Conservation (phyloP, 148 eudicot genomes). For the Fallopia convolvulus region DNA sequence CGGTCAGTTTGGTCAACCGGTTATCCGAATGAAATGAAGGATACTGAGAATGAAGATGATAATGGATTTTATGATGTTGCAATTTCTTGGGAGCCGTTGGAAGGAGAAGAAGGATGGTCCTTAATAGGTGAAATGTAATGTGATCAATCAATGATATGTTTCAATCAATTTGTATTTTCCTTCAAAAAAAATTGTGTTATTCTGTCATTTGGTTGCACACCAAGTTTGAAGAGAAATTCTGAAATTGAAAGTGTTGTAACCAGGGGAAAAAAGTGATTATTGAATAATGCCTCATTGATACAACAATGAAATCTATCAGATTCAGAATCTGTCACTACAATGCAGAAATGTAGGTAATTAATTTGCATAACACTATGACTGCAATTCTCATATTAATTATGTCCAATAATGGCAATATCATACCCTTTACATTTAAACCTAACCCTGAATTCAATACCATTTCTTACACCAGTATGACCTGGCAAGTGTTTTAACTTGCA, state of each 20-base stretch:
- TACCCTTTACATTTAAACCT: constrained; percentile 26
- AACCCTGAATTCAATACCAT: constrained; percentile 16
- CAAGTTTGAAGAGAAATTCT: neutral
- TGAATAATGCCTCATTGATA: neutral
- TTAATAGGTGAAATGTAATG: neutral
- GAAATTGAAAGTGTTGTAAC: neutral
- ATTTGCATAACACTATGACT: constrained; percentile 1
- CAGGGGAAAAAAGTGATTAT: neutral
- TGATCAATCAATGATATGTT: neutral
- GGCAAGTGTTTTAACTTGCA: neutral
- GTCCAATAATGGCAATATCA: neutral
- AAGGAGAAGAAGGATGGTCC: constrained; percentile 10
- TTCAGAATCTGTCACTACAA: neutral
- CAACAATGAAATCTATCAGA: neutral
- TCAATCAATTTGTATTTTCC: neutral
- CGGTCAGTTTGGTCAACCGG: neutral
- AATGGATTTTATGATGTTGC: constrained; percentile 5
- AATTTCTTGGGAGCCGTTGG: constrained; percentile 4
- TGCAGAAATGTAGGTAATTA: neutral
- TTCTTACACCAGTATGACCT: neutral
- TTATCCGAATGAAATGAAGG: neutral
- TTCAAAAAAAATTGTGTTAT: neutral
- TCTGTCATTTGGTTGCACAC: too few species aligned
- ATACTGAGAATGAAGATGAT: neutral
- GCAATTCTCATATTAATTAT: constrained; percentile 4